Base-by-base conservation (phyloP, 208 protist species). In the Acanthamoeba quina region DNA sequence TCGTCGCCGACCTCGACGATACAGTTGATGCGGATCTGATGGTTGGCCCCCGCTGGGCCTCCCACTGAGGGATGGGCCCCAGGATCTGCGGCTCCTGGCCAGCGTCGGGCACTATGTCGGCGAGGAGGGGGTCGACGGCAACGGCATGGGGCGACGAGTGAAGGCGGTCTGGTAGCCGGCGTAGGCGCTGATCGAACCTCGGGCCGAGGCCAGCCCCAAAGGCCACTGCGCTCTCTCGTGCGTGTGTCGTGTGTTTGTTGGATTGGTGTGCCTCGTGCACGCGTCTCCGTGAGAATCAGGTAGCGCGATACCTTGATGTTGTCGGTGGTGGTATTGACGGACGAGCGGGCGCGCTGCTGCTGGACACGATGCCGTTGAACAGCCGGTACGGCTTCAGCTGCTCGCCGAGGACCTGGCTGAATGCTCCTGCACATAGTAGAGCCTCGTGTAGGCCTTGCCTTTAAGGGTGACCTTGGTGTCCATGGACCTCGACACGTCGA, bases 71-170 rank as follows among this genome's bases (percentile, higher is more conserved):
- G 26, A 86, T 26, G 47, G 29, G 37, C n/a, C 26, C 2, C 21
- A 86, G 10, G 76, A 86, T 86, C 24, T 3, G 15, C 49, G 76
- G 41, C 10, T 3, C 31, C 76, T 15, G 76, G 76, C 76, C 76
- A 13, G 76, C n/a, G 49, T 86, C 26, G 17, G 76, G 76, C 11
- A 86, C 21, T 26, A 37, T 37, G 31, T 86, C 76, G 76, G 76
- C 13, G 31, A 86, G 76, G 10, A 86, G 49, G 76, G 56, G 58
- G 15, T 58, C 76, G 3, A 37, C 76, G 1, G 58, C 29, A 26
- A 37, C 58, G 76, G 56, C 26, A 1, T 15, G 2, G 21, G 76
- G 58, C 24, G 76, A 37, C n/a, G n/a, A 21, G 3, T 29, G 76
- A 86, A 86, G 41, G 76, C 76, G 6, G 19, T 1, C n/a, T 58